phyloP scores from a whole-genome alignment of 352 stramenopile genomes.

The Phytophthora capsici region DNA sequence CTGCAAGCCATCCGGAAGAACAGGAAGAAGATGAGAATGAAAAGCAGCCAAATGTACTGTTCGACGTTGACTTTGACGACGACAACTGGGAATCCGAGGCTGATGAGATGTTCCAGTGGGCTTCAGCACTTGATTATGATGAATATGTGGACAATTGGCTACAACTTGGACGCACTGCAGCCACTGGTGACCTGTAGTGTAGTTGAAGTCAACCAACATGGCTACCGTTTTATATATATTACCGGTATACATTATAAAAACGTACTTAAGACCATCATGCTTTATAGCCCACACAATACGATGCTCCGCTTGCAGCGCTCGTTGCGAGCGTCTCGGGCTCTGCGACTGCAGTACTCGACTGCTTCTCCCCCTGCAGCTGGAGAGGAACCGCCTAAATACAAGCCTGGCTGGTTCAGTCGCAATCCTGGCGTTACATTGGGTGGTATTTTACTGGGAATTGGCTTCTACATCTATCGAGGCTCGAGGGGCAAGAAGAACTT shows the following conservation, averaged over 20 bases:
- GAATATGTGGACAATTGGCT: slow-evolving; percentile 76
- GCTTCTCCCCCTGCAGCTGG: slow-evolving; percentile 17
- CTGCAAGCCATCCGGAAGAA: slow-evolving; percentile 18
- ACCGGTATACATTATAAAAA: neutral
- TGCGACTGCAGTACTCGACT: slow-evolving; percentile 23
- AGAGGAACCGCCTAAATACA: slow-evolving; percentile 77
- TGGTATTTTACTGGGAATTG: slow-evolving; percentile 71
- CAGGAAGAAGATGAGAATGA: slow-evolving; percentile 13
- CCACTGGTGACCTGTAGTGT: slow-evolving; percentile 30
- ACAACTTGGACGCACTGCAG: slow-evolving; percentile 60
- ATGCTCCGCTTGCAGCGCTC: slow-evolving; percentile 32
- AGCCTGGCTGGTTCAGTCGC: slow-evolving; percentile 86
- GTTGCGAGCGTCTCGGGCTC: slow-evolving; percentile 12
- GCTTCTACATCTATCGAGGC: slow-evolving; percentile 76
- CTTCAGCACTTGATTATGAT: slow-evolving; percentile 71
- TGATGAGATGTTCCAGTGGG: slow-evolving; percentile 81
- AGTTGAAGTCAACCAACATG: slow-evolving; percentile 2
- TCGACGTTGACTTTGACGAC: slow-evolving; percentile 75
- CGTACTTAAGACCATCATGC: neutral
- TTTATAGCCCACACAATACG: neutral
- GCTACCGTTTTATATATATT: neutral
- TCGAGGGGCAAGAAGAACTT: slow-evolving; percentile 85
- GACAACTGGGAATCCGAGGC: slow-evolving; percentile 72
- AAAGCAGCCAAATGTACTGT: slow-evolving; percentile 30
- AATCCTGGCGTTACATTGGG: slow-evolving; percentile 82